A percentile compares a stretch with the other conserved stretches of the same genome.
Evolutionary conservation across 2,329 filamentous ascomycete species (phyloP).

Genomic region (Cladosporium austrohemisphaericum): DNA sequence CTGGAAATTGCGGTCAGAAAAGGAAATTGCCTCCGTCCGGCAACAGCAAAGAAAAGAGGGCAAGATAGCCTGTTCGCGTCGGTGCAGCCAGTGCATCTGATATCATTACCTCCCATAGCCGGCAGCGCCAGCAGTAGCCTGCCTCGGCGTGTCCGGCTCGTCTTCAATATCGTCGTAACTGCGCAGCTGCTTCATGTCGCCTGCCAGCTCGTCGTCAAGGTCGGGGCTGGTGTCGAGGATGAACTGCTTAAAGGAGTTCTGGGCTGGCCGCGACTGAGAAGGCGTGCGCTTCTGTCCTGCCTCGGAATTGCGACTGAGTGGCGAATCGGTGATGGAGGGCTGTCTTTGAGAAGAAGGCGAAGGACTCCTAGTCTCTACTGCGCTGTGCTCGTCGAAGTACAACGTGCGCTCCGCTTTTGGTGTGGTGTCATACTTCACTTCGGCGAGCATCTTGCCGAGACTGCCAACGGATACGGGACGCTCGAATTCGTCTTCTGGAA

Average conservation of each 20-base stretch:
- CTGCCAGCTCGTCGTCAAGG: neutral
- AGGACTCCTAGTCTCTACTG: neutral
- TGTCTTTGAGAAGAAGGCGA: neutral
- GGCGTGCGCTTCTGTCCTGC: neutral
- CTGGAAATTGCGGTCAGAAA: too few species aligned
- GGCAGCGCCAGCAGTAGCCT: constrained; percentile 3
- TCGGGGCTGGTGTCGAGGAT: constrained; percentile 10
- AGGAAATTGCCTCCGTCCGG: too few species aligned
- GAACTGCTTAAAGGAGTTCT: constrained; percentile 8
- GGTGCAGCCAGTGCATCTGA: too few species aligned
- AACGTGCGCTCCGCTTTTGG: constrained; percentile 40
- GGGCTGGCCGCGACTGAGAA: neutral
- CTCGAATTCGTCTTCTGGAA: constrained; percentile 46
- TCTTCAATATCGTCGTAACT: neutral
- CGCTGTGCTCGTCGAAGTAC: constrained; percentile 26
- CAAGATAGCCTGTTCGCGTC: too few species aligned
- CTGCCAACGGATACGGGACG: constrained; percentile 39
- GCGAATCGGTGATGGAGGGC: neutral
- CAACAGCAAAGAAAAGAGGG: too few species aligned
- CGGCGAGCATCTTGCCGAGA: constrained; percentile 41
- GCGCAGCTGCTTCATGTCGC: constrained; percentile 2
- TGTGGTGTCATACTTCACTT: constrained; percentile 44
- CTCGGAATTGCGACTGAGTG: neutral
- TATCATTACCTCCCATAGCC: too few species aligned
- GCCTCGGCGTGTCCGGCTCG: constrained; percentile 9